Evolutionary conservation across 768 basidiomycete species (phyloP).

Genomic region (Russula griseocarnosa): DNA sequence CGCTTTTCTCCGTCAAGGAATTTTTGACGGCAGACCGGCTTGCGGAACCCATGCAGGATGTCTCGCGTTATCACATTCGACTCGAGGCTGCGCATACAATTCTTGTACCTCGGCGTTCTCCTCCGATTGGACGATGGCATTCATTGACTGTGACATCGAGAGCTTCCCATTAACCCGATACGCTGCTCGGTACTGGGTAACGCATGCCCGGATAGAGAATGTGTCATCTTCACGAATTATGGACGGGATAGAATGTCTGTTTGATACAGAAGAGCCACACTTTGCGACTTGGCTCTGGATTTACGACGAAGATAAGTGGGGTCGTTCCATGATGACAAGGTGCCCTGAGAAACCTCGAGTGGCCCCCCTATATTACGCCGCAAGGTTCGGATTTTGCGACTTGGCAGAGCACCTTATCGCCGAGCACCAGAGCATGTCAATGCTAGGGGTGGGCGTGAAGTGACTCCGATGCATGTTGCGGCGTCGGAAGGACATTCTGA

Average conservation of each 20-base stretch:
- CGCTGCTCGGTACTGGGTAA: background rate
- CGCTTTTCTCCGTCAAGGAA: background rate
- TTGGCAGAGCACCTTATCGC: background rate
- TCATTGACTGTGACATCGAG: background rate
- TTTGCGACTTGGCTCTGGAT: background rate
- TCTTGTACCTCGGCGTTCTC: background rate
- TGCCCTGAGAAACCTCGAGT: background rate
- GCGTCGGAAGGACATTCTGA: background rate
- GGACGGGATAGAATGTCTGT: background rate
- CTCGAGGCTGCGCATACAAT: background rate
- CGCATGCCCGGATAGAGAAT: background rate
- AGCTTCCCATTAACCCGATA: background rate
- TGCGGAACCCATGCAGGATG: background rate
- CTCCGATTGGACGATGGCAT: background rate
- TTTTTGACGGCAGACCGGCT: background rate
- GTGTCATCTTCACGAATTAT: background rate
- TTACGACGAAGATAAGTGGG: background rate
- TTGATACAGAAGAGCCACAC: background rate
- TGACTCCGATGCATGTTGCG: background rate
- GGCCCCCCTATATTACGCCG: background rate
- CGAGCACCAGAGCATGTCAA: background rate
- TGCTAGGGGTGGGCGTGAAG: background rate
- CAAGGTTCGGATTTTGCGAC: background rate
- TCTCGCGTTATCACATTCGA: background rate
- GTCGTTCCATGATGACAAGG: background rate